Evolutionary conservation across 441 rosid species (phyloP).

Genomic region (Brassica balearica): DNA sequence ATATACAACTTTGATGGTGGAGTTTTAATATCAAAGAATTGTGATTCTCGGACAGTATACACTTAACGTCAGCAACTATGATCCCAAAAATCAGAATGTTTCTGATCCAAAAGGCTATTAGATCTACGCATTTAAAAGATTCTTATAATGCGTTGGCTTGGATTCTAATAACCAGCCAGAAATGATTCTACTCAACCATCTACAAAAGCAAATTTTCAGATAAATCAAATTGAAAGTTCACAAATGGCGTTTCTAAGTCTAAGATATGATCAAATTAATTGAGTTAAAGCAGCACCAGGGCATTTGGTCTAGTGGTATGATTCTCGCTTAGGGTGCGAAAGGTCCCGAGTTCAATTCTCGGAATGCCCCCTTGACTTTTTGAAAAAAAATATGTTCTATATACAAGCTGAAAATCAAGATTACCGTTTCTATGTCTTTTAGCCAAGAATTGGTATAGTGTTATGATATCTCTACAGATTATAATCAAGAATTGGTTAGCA

Average conservation of each 20-base stretch:
- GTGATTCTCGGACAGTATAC: background rate
- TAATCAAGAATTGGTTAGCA: too few relatives aligned
- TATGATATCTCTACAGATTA: too few relatives aligned
- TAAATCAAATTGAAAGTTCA: background rate
- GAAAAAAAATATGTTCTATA: too few relatives aligned
- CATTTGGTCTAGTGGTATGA: slow-evolving; percentile 87
- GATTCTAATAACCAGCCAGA: slow-evolving; percentile 1
- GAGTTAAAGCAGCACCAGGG: slow-evolving; percentile 40
- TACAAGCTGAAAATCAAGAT: too few relatives aligned
- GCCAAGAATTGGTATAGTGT: too few relatives aligned
- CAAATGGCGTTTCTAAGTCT: background rate
- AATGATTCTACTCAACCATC: slow-evolving; percentile 5
- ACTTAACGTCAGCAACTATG: background rate
- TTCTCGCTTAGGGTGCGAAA: slow-evolving; percentile 88
- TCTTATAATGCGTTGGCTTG: background rate
- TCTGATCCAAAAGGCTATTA: background rate
- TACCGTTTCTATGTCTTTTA: too few relatives aligned
- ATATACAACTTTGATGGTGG: background rate
- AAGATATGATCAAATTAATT: background rate
- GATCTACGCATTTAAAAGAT: background rate
- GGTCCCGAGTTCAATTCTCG: slow-evolving; percentile 86
- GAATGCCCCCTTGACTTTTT: slow-evolving; percentile 57
- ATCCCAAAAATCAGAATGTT: background rate
- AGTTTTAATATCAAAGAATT: background rate
- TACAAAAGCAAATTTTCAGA: background rate